Base-by-base conservation (phyloP, 345 rosid genomes). In the Aegle marmelos region DNA sequence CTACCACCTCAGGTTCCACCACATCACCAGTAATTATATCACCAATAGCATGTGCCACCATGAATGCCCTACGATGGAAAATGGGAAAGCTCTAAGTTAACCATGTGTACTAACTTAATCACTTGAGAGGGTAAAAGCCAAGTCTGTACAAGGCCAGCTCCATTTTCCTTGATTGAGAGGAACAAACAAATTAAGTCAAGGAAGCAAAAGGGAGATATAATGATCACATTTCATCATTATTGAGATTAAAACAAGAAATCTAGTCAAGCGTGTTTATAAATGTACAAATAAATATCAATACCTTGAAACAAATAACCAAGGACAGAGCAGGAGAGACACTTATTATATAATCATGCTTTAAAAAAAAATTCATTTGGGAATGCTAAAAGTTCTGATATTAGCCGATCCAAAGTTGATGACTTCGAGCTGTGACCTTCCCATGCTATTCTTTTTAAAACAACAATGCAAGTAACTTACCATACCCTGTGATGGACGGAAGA, bases 401-500 rank as follows among this genome's bases (percentile, higher is more conserved):
- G 3, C 16, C 31, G 17, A 36, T 57, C 57, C 64, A 30, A 33
- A 22, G n/a, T 19, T 53, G 60, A 54, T 7, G 62, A 53, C 9
- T 31, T 54, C 6, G 7, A 13, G 33, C 75, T 54, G 36, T 33
- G 41, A 74, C 28, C 57, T 27, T 61, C 17, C 16, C 27, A 60
- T 30, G 64, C 50, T 19, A 19, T 41, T 74, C 50, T 34, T 41
- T 36, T 61, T 56, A 65, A 19, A 74, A 79, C 30, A 78, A 70
- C 28, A 63, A 64, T 41, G 68, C 62, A 80, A 74, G 87, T 17
- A 85, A 86, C 93, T 84, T 87, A 88, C 91, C 90, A 82, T 88
- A 95, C 95, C 98, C 98, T 87, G 99, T 91, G 90, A 95, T 89
- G 82, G 97, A 93, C 31, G 97, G 97, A 81, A 90, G 90, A 86